Base-by-base conservation (phyloP, 768 basidiomycete species). In the Tylopilus felleus region DNA sequence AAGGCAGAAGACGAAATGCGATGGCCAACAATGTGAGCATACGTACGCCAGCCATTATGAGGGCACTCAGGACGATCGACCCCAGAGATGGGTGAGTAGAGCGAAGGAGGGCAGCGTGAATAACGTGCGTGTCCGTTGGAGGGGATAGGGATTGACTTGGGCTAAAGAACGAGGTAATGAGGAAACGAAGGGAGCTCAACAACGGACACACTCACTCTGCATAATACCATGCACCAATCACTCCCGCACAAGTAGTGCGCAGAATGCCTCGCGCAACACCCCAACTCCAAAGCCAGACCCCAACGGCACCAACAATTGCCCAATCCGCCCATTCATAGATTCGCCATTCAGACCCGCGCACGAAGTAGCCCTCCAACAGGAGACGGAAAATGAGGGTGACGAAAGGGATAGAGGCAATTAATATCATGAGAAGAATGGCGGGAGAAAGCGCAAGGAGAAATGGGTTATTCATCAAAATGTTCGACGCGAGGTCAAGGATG, bases 181-280 rank as follows among this genome's bases (percentile, higher is more conserved):
- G 57, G 12, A 36, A 22, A 45, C 48, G 7, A n/a, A 22, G 1
- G 16, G 52, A 39, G 25, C 14, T 45, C n/a, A 23, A 35, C 12
- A 25, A 45, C 5, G 45, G 27, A 7, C 9, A 25, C 12, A 50
- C 82, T 64, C 61, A 85, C 80, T 83, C 76, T 27, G 80, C 68
- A 71, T 92, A 96, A 67, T 96, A 97, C 94, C 94, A 98, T 42
- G 87, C 85, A 2, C 93, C 94, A 31, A 98, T 81, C 5, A 94
- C 90, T 28, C 86, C 87, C 0, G 92, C 86, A 52, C 85, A 82
- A 3, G 85, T 81, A 50, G 87, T 89, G 8, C 91, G 77, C 41
- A 93, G 71, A 2, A 91, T 66, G 2, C 93, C 93, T 38, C 93
- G 78, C 19, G 89, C 83, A 7, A 97, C 86, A 10, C 80, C 81